Evolutionary conservation across 306 rosid genomes (phyloP).

Genomic region (Urtica urens): DNA sequence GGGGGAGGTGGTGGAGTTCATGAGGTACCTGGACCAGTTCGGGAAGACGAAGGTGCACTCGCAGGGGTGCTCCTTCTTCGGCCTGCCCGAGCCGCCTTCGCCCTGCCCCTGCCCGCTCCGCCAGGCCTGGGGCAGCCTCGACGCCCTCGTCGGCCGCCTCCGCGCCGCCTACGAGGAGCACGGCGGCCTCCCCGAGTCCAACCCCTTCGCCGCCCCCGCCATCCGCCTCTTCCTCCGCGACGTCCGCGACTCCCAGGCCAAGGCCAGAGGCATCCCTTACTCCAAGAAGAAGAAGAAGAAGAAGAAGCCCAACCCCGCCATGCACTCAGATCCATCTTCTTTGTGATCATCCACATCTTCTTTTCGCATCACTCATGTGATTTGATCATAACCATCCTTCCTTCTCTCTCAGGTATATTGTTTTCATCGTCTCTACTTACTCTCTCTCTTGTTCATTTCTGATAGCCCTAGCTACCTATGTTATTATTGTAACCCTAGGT

Average conservation of each 20-base stretch:
- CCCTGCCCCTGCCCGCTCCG: constrained; percentile 49
- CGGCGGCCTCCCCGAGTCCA: constrained; percentile 43
- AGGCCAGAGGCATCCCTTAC: constrained; percentile 50
- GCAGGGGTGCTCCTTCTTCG: constrained; percentile 44
- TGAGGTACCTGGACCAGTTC: constrained; percentile 40
- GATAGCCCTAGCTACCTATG: no score
- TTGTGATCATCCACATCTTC: no score
- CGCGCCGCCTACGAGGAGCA: constrained; percentile 52
- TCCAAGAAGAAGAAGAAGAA: constrained; percentile 56
- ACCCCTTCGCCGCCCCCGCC: constrained; percentile 40
- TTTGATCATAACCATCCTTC: no score
- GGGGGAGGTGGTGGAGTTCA: constrained; percentile 39
- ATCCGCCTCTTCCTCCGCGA: constrained; percentile 39
- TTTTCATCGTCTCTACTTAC: no score
- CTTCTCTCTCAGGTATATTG: no score
- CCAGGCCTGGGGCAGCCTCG: constrained; percentile 68
- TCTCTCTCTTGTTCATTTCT: no score
- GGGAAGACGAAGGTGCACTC: constrained; percentile 55
- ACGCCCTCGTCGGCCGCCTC: constrained; percentile 49
- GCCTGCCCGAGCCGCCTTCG: constrained; percentile 43
- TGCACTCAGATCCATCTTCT: no score
- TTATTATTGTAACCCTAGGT: no score
- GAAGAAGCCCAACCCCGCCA: not conserved
- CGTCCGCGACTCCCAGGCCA: constrained; percentile 43
- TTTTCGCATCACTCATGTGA: no score